Evolutionary conservation across 257 asterid genomes (phyloP), one percentile per base, ranked within the genome.

Genomic region (Cordia subcordata): DNA sequence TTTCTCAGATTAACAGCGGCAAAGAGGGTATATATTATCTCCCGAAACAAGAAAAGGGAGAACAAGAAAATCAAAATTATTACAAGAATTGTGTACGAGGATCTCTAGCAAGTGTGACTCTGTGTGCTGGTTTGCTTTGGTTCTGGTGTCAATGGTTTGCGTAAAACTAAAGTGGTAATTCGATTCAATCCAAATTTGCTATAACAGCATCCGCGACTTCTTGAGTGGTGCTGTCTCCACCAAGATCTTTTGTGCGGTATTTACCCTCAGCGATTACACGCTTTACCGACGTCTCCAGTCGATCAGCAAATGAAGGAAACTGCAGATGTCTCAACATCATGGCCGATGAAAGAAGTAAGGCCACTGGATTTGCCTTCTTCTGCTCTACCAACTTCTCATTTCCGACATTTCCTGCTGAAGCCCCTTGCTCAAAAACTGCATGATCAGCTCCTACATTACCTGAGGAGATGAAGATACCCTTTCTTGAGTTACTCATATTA

Each of bases 271-370:
- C 69, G 61, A 88, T 86, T 12, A 88, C 94, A 4, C 81, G 80
- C 71, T 79, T 88, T 67, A 92, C 99, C 0, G 99, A 76, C 40
- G 87, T 86, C 71, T 92, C 99, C 13, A 92, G 75, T 38, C 99
- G 75, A 72, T 88, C 96, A 20, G 96, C 94, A 73, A 92, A 92
- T 42, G 96, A 92, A 65, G 96, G 98, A 45, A 92, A 92, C 73
- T 88, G 98, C 80, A 92, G 66, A 79, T 92, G 98, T 76, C 96
- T 81, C 67, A 92, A 83, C 96, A 92, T 84, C 99, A 92, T 89
- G 14, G 99, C 90, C 15, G 99, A 93, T 37, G 99, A 88, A 39
- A 93, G 92, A 46, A 88, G 89, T 71, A 85, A 58, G 38, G 98
- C 98, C 53, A 88, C 95, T 12, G 96, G 96, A 64, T 91, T 91